Conservation (phyloP, 768 basidiomycete genomes). For the Paxillus rubicundulus region DNA sequence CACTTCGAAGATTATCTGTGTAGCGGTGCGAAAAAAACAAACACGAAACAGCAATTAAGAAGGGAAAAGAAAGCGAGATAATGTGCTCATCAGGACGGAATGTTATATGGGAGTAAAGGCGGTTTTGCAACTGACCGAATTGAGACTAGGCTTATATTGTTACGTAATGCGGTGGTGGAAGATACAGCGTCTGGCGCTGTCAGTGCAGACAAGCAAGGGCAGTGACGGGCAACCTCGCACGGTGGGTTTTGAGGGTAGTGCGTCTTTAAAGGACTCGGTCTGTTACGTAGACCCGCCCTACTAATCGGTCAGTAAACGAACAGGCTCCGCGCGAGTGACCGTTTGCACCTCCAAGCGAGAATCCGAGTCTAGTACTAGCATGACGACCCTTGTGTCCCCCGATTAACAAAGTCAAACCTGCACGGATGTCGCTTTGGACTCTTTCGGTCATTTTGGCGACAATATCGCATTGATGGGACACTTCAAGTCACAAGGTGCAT, state of each 20-base stretch:
- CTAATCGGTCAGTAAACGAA: not conserved
- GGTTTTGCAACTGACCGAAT: not conserved
- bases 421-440: too few species aligned
- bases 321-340: not conserved
- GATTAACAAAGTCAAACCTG: too few species aligned
- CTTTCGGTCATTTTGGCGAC: too few species aligned
- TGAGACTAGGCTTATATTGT: not conserved
- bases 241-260: not conserved
- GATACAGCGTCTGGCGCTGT: not conserved
- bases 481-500: too few species aligned
- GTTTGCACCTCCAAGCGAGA: too few species aligned
- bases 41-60: not conserved
- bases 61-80: not conserved
- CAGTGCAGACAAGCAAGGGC: not conserved
- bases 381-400: too few species aligned
- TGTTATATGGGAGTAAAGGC: conserved; percentile 13
- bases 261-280: not conserved
- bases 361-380: too few species aligned
- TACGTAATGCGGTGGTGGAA: not conserved
- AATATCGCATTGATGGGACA: too few species aligned
- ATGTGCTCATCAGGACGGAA: not conserved
- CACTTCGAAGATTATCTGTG: conserved; percentile 7
- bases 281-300: not conserved
- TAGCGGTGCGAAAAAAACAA: not conserved
- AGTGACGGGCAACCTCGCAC: not conserved